Percentiles rank a stretch among this genome's conserved stretches.
phyloP scores from a whole-genome alignment of 2,329 filamentous ascomycete species.

The Fusarium mangiferae region DNA sequence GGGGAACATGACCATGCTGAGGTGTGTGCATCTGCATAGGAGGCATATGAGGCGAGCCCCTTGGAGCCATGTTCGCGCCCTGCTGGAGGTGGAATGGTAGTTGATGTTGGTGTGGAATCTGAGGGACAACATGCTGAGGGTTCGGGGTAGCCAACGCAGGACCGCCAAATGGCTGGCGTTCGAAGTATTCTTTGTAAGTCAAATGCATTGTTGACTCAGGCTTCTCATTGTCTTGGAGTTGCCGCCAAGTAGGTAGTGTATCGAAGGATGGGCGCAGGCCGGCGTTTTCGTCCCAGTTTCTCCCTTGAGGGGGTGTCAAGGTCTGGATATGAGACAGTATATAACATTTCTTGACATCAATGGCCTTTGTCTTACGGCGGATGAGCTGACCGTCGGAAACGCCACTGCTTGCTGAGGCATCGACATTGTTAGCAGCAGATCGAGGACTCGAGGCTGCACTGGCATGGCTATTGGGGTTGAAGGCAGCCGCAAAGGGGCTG shows the following conservation, averaged over 20 bases:
- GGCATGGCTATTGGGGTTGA: conserved; percentile 76
- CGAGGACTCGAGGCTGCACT: conserved; percentile 79
- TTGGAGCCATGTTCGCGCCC: conserved; percentile 71
- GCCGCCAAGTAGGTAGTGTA: conserved; percentile 86
- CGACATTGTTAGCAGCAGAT: conserved; percentile 65
- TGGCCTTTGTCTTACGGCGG: conserved; percentile 75
- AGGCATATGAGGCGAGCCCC: conserved; percentile 79
- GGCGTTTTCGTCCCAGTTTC: conserved; percentile 78
- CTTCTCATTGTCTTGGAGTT: conserved; percentile 77
- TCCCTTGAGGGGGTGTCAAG: conserved; percentile 61
- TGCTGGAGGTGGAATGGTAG: conserved; percentile 85
- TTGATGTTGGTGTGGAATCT: conserved; percentile 84
- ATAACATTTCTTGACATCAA: conserved; percentile 76
- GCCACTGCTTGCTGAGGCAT: conserved; percentile 39
- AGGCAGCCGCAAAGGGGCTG: conserved; percentile 80
- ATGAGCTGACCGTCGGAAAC: conserved; percentile 61
- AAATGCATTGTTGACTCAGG: conserved; percentile 69
- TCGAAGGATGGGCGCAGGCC: conserved; percentile 88
- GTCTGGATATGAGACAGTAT: conserved; percentile 66
- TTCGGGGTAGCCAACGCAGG: conserved; percentile 74
- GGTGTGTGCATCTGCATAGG: conserved; percentile 81
- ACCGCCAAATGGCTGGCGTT: conserved; percentile 68
- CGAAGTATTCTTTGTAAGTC: conserved; percentile 84
- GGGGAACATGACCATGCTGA: conserved; percentile 74
- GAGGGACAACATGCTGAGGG: conserved; percentile 74